Evolutionary conservation across 768 basidiomycete genomes (phyloP), one percentile per base, ranked within the genome.

Genomic region (Hericium erinaceus): DNA sequence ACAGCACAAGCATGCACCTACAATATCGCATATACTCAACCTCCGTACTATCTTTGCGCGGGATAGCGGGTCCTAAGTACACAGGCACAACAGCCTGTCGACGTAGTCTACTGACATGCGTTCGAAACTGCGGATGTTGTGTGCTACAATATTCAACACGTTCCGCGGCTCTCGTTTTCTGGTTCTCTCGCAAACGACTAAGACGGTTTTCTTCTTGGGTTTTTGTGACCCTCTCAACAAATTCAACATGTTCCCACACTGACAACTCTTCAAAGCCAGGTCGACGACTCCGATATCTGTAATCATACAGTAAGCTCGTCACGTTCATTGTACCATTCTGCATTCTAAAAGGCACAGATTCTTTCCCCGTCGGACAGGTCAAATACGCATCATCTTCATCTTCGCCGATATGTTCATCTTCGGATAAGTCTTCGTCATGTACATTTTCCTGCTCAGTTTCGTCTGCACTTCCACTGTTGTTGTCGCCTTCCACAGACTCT

Each of bases 71-170:
- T 8, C 58, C 60, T 0, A 61, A n/a, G 4, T 59, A 15, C 4
- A 64, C 60, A 33, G 61, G 61, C 4, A 63, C 37, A 1, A 46
- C 11, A 28, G 52, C 48, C 6, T 2, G 24, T 1, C 18, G 20
- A 1, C 59, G 22, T 15, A 39, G 20, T 6, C 59, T 18, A 4
- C 54, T 4, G 3, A 54, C 3, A 18, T 63, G 59, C 6, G 59
- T 58, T 0, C 18, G 2, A 33, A 22, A 55, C 39, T 55, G 55
- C 11, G 59, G 57, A 39, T 63, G 59, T 1, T 16, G 16, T 5
- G 22, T 10, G 10, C 5, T 5, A 13, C 18, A 7, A n/a, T 7
- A 51, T 9, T 10, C 20, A 28, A 51, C 50, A 24, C 26, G 15
- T 10, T 22, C 20, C 5, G 20, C 26, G 12, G 50, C 50, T 9